Evolutionary conservation across 306 rosid genomes (phyloP), one percentile per base, ranked within the genome.

Genomic region (Trifolium subterraneum): DNA sequence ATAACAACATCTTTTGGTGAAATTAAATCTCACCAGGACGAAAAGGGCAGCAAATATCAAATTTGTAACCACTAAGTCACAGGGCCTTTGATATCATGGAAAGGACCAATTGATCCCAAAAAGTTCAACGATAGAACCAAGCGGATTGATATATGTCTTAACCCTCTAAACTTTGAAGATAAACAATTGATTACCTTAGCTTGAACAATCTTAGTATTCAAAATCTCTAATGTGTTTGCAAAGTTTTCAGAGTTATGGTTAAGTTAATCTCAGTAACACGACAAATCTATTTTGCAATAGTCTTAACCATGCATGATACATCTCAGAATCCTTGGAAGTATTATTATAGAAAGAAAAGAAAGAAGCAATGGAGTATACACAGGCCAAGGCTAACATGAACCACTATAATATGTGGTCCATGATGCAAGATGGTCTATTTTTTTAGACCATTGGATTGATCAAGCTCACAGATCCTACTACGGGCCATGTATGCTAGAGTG

Each of bases 11-110:
- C 1, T 60, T 35, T 33, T 78, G 45, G 47, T 23, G 64, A 70
- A 78, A 78, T 52, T 68, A 76, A 56, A 55, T 38, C 51, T 76
- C 48, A n/a, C 25, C 41, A 7, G 51, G 48, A 70, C 72, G 64
- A 15, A 48, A 27, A 6, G 7, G 25, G 58, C 3, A 25, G 55
- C 13, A 35, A 39, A n/a, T 41, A 52, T 51, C 64, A 39, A 78
- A 38, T 64, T 62, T 44, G 18, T 70, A 62, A 62, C 15, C 76
- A 78, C 48, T 38, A 50, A 61, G 50, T 39, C 60, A 78, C 29
- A 16, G 51, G 47, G 51, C 20, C 66, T 62, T 44, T 62, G 27
- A n/a, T 48, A 69, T 64, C 63, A 68, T 33, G 63, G 62, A 54
- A 48, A 77, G 61, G 22, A 62, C 48, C 72, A 58, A 52, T 14